Conservation (phyloP, 345 rosid genomes). For the Ceriops decandra region DNA sequence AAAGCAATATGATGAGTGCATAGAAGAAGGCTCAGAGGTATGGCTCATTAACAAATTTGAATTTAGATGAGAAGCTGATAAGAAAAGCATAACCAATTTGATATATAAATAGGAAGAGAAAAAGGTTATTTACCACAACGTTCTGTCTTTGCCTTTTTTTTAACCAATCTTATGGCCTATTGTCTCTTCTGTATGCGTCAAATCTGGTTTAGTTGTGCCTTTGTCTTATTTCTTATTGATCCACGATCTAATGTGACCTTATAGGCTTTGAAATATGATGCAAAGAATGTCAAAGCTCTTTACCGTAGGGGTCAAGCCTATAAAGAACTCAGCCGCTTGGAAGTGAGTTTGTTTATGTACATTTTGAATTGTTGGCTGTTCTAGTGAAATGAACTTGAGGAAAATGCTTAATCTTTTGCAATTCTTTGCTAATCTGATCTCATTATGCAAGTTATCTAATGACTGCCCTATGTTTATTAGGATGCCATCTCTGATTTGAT, state of each 20-base stretch:
- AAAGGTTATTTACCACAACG: not conserved
- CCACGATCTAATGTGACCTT: slow-evolving; percentile 12
- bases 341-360: slow-evolving; percentile 51
- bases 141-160: not conserved
- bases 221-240: slow-evolving; percentile 17
- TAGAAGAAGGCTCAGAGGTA: slow-evolving; percentile 92
- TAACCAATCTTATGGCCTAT: not conserved
- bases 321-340: slow-evolving; percentile 63
- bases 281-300: slow-evolving; percentile 80
- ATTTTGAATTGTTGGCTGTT: slow-evolving; percentile 8
- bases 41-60: slow-evolving; percentile 1
- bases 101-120: not conserved
- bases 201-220: not conserved
- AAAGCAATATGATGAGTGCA: slow-evolving; percentile 59
- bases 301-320: slow-evolving; percentile 97
- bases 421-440: not conserved
- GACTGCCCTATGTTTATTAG: slow-evolving; percentile 33
- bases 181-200: not conserved
- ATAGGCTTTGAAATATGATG: slow-evolving; percentile 77
- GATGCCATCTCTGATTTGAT: slow-evolving; percentile 79
- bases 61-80: not conserved
- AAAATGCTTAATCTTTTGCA: not conserved
- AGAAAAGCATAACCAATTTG: not conserved
- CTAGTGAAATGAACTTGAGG: slow-evolving; percentile 10
- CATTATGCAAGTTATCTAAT: slow-evolving; percentile 7